These are phyloP conservation scores for Helotiales sp. DNA, from an alignment of 2,329 filamentous ascomycete genomes.

Conservation along the genomic window DNA sequence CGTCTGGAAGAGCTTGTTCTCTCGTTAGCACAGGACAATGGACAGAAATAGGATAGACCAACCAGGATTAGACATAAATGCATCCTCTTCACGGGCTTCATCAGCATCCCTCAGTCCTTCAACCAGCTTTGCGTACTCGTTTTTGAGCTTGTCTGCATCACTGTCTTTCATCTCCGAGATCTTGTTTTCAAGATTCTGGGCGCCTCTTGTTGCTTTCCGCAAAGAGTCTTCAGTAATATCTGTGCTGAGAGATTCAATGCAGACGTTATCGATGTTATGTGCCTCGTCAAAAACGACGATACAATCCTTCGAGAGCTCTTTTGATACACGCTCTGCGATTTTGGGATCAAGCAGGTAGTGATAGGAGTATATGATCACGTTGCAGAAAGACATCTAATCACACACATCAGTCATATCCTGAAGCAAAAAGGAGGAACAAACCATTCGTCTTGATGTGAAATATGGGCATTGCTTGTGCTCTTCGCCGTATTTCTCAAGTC, in stretches of 20 bases:
- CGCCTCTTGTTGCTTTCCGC: slow-evolving; percentile 86
- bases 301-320: slow-evolving; percentile 95
- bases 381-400: slow-evolving; percentile 91
- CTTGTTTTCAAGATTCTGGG: slow-evolving; percentile 86
- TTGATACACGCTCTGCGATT: slow-evolving; percentile 82
- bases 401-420: slow-evolving; percentile 21
- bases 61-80: slow-evolving; percentile 92
- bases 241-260: slow-evolving; percentile 95
- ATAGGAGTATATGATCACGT: slow-evolving; percentile 99
- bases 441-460: slow-evolving; percentile 94
- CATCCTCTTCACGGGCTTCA: slow-evolving; percentile 88
- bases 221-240: slow-evolving; percentile 96
- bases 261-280: slow-evolving; percentile 99
- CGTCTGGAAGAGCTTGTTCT: slow-evolving; percentile 76
- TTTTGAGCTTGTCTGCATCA: slow-evolving; percentile 91
- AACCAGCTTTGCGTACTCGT: slow-evolving; percentile 93
- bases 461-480: slow-evolving; percentile 97
- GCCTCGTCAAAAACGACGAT: slow-evolving; percentile 99
- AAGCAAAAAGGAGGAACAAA: slow-evolving; percentile 47
- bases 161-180: slow-evolving; percentile 96
- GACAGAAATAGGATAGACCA: neutral
- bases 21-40: slow-evolving; percentile 19
- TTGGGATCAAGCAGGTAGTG: slow-evolving; percentile 98
- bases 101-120: slow-evolving; percentile 88
- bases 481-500: slow-evolving; percentile 86